Evolutionary conservation across 257 asterid species (phyloP).

Genomic region (Solanum chmielewskii): DNA sequence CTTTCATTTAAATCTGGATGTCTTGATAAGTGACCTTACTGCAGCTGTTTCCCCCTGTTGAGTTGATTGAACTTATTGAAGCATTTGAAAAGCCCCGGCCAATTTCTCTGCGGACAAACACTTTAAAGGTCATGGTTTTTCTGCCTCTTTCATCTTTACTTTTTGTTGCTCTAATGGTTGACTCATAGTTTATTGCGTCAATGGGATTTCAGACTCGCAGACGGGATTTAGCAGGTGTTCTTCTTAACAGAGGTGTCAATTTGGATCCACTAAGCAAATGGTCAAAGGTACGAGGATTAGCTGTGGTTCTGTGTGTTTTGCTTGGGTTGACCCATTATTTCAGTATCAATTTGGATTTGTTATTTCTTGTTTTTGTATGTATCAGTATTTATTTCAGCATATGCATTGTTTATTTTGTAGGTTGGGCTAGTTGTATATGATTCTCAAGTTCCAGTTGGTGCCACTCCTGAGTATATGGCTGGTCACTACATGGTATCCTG

Average conservation of each 20-base stretch:
- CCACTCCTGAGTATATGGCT: conserved; percentile 98
- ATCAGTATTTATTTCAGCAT: not conserved
- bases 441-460: conserved; percentile 96
- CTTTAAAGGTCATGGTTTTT: conserved; percentile 53
- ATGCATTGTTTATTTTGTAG: conserved; percentile 14
- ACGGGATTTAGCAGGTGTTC: conserved; percentile 93
- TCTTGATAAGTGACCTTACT: conserved; percentile 4
- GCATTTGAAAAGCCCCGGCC: conserved; percentile 96
- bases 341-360: not conserved
- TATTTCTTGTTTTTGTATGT: not conserved
- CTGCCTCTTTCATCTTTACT: not conserved
- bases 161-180: not conserved
- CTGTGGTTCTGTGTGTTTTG: not conserved
- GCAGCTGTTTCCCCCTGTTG: conserved; percentile 84
- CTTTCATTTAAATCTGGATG: not conserved
- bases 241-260: conserved; percentile 90
- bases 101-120: conserved; percentile 72
- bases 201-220: conserved; percentile 60
- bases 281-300: conserved; percentile 58
- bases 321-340: not conserved
- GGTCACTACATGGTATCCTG: conserved; percentile 86
- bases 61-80: conserved; percentile 89
- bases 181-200: not conserved
- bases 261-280: conserved; percentile 93
- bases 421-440: conserved; percentile 94